Percentiles rank a stretch among this genome's conserved stretches.
Conservation (phyloP, 2,329 filamentous ascomycete species). For the Colletotrichum lini region DNA sequence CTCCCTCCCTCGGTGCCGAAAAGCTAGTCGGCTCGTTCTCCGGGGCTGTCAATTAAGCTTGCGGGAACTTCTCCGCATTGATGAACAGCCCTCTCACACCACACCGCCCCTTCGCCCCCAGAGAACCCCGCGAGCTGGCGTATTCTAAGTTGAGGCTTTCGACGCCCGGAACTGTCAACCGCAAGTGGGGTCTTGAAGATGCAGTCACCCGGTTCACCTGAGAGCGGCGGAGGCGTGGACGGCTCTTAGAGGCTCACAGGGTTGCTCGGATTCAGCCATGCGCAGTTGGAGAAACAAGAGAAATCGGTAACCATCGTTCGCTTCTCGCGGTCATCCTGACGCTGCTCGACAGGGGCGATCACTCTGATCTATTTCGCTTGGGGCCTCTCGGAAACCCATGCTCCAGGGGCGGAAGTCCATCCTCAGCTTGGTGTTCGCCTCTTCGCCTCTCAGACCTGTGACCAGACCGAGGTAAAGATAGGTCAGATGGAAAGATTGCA, state of each 20-base stretch:
- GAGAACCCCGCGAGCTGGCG: not conserved
- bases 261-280: not conserved
- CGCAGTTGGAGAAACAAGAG: not conserved
- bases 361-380: slow-evolving; percentile 16
- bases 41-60: slow-evolving; percentile 12
- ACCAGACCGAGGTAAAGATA: not conserved
- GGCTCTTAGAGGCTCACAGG: not conserved
- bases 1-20: slow-evolving; percentile 35
- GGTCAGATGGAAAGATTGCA: too few relatives aligned
- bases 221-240: not conserved
- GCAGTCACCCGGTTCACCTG: slow-evolving; percentile 1
- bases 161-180: slow-evolving; percentile 9
- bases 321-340: not conserved
- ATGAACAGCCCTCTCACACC: not conserved
- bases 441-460: not conserved
- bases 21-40: slow-evolving; percentile 25
- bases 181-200: not conserved
- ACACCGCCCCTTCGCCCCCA: not conserved
- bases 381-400: slow-evolving; percentile 25
- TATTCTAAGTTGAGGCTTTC: not conserved
- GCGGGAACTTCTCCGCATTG: not conserved
- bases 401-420: slow-evolving; percentile 20
- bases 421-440: not conserved
- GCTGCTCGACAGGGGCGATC: not conserved
- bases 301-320: not conserved